These are phyloP conservation scores for Phytophthora palmivora DNA, from an alignment of 352 stramenopile genomes.

Conservation along the genomic window DNA sequence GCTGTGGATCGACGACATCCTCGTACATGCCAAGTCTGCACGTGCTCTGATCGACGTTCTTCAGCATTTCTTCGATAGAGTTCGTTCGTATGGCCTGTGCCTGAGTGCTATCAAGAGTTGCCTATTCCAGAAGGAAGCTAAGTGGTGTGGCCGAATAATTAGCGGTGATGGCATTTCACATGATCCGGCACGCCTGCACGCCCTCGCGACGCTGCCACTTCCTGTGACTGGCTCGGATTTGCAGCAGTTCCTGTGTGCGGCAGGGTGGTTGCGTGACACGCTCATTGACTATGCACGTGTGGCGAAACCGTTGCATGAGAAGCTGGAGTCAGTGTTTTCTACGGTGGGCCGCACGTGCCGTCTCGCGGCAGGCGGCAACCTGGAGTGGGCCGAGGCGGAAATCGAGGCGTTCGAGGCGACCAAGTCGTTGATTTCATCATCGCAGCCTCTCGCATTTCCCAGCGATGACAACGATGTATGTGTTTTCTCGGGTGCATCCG, in stretches of 20 bases:
- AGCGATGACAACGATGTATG: not conserved
- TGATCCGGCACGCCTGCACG: conserved; percentile 1
- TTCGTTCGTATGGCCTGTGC: too few species aligned
- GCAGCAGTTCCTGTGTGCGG: conserved; percentile 6
- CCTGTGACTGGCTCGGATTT: not conserved
- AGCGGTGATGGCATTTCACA: not conserved
- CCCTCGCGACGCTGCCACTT: not conserved
- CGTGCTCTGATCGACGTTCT: too few species aligned
- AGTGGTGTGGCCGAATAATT: not conserved
- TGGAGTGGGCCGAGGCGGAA: not conserved
- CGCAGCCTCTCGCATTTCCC: not conserved
- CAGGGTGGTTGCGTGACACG: not conserved
- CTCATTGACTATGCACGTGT: not conserved
- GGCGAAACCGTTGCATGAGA: not conserved
- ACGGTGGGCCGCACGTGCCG: not conserved
- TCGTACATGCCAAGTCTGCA: too few species aligned
- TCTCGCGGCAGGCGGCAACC: not conserved
- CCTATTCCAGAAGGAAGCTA: too few species aligned
- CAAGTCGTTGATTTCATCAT: not conserved
- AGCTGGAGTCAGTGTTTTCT: not conserved
- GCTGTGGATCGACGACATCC: too few species aligned
- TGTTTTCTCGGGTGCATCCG: not conserved
- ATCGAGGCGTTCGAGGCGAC: not conserved
- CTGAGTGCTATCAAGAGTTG: too few species aligned
- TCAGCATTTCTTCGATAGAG: too few species aligned